These are phyloP conservation scores for Crithidia expoeki DNA, from an alignment of 208 protist genomes.

Conservation along the genomic window DNA sequence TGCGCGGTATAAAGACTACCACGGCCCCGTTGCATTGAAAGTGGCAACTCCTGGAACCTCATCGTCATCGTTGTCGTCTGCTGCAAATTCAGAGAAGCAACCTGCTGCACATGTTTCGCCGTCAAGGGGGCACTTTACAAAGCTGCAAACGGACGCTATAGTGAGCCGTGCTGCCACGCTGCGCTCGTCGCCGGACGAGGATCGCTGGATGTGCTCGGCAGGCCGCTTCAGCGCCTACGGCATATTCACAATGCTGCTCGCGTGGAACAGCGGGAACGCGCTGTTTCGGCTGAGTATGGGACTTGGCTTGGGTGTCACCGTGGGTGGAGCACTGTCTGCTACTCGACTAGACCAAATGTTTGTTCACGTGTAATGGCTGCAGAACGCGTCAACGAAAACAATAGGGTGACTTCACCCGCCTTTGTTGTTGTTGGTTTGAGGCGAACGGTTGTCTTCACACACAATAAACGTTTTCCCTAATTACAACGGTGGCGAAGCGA, in stretches of 20 bases:
- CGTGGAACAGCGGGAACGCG: constrained; percentile 70
- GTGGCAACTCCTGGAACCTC: neutral
- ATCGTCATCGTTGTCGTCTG: neutral
- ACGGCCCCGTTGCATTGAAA: constrained; percentile 15
- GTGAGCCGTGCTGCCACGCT: constrained; percentile 57
- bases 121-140: constrained; percentile 37
- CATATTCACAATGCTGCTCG: constrained; percentile 61
- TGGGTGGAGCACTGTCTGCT: constrained; percentile 49
- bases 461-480: too few species aligned
- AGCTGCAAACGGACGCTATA: constrained; percentile 66
- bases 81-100: neutral
- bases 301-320: constrained; percentile 60
- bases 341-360: constrained; percentile 67
- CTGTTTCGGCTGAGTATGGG: constrained; percentile 72
- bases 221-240: constrained; percentile 65
- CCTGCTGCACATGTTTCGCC: neutral
- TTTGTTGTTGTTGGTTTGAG: too few species aligned
- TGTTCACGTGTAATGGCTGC: constrained; percentile 36
- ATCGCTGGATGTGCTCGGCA: constrained; percentile 65
- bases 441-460: too few species aligned
- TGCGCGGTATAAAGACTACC: constrained; percentile 36
- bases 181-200: constrained; percentile 55
- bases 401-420: too few species aligned
- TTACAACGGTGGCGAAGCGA: too few species aligned
- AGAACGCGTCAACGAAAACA: neutral